These are phyloP conservation scores for Jacaranda mimosifolia DNA, from an alignment of 257 asterid species.

Conservation along the genomic window DNA sequence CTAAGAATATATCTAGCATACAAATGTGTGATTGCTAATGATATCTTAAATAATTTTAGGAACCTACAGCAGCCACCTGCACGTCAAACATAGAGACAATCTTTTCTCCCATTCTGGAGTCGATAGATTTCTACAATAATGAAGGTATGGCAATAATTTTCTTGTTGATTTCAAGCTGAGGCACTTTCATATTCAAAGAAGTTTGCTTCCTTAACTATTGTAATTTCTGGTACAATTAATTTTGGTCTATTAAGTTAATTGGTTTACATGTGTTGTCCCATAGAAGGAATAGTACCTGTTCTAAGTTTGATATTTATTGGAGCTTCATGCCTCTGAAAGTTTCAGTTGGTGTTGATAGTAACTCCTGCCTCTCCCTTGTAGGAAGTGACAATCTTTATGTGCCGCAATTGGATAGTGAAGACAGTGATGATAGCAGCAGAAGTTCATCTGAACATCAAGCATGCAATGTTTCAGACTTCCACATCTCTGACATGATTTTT, in stretches of 20 bases:
- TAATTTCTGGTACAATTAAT: not conserved
- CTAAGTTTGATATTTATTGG: constrained; percentile 23
- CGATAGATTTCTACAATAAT: constrained; percentile 51
- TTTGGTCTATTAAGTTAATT: not conserved
- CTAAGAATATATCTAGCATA: constrained; percentile 13
- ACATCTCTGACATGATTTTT: constrained; percentile 78
- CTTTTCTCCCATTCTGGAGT: constrained; percentile 78
- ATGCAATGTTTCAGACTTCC: constrained; percentile 73
- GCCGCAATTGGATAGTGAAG: constrained; percentile 81
- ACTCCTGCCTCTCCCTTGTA: constrained; percentile 40
- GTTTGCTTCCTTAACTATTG: not conserved
- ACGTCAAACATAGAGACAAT: constrained; percentile 75
- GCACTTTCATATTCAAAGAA: not conserved
- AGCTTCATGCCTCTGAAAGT: constrained; percentile 14
- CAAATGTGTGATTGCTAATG: constrained; percentile 28
- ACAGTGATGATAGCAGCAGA: constrained; percentile 80
- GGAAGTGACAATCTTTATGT: constrained; percentile 68
- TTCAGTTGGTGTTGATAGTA: constrained; percentile 19
- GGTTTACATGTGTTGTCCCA: not conserved
- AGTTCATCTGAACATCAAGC: constrained; percentile 64
- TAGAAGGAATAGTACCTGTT: constrained; percentile 8
- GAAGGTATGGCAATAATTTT: constrained; percentile 58
- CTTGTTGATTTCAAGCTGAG: constrained; percentile 11
- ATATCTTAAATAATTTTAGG: constrained; percentile 50
- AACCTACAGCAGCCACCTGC: constrained; percentile 54